Conservation (phyloP, 192 early-diverging fungal species). For the Entophlyctis helioformis region DNA sequence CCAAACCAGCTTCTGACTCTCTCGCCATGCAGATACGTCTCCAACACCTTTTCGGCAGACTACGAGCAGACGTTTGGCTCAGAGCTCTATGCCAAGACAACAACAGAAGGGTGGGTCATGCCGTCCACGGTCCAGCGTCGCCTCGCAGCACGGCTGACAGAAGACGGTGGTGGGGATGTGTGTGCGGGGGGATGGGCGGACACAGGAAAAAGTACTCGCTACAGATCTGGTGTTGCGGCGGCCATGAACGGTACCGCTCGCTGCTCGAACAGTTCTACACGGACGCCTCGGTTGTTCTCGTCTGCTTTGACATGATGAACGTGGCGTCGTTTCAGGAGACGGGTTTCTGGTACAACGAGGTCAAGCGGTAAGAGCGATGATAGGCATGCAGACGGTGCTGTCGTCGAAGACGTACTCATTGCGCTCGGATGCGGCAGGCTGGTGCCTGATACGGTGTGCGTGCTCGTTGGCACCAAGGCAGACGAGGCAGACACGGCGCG, state of each 20-base stretch:
- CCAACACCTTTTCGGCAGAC: too few relatives aligned
- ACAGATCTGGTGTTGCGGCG: conserved; percentile 39
- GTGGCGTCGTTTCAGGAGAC: conserved; percentile 33
- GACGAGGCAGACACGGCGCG: conserved; percentile 37
- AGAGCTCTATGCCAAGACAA: too few relatives aligned
- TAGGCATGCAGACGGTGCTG: too few relatives aligned
- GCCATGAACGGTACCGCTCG: conserved; percentile 40
- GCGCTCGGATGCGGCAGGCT: conserved; percentile 16
- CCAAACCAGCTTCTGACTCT: too few relatives aligned
- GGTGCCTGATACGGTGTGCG: conserved; percentile 26
- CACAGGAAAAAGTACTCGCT: conserved; percentile 30
- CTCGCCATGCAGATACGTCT: too few relatives aligned
- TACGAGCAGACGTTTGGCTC: too few relatives aligned
- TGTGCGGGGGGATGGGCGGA: too few relatives aligned
- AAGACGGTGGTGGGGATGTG: too few relatives aligned
- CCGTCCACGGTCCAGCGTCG: too few relatives aligned
- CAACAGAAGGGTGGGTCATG: too few relatives aligned
- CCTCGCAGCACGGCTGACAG: too few relatives aligned
- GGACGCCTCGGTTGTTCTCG: conserved; percentile 26
- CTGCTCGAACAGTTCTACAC: conserved; percentile 40
- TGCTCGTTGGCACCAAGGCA: conserved; percentile 38
- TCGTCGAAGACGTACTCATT: too few relatives aligned
- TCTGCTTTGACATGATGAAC: conserved; percentile 42
- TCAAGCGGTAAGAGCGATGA: conserved; percentile 19
- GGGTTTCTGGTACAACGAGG: conserved; percentile 45